Conservation (phyloP, 768 basidiomycete species). For the Pulveroboletus frians region DNA sequence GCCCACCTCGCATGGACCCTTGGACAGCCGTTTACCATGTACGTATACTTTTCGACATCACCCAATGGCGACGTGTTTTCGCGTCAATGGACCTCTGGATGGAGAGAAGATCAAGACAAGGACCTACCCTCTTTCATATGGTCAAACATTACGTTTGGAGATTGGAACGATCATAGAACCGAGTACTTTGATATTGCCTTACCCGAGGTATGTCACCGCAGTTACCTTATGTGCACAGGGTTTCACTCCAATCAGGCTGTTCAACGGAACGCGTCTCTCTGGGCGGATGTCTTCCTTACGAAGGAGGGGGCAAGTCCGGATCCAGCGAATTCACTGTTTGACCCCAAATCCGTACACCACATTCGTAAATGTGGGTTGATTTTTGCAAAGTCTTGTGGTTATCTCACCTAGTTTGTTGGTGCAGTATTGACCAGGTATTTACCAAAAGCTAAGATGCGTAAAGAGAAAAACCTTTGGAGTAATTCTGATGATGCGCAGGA, state of each 20-base stretch:
- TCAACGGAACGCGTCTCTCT: slow-evolving; percentile 72
- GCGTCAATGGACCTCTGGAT: slow-evolving; percentile 45
- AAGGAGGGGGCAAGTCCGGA: slow-evolving; percentile 63
- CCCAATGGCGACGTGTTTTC: slow-evolving; percentile 58
- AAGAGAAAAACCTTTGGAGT: slow-evolving; percentile 74
- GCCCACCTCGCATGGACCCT: slow-evolving; percentile 57
- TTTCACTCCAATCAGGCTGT: slow-evolving; percentile 48
- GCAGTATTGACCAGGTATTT: slow-evolving; percentile 85
- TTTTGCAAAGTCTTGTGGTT: not conserved
- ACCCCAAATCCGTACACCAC: slow-evolving; percentile 58
- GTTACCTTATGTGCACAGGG: not conserved
- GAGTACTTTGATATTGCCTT: slow-evolving; percentile 58
- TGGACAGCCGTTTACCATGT: slow-evolving; percentile 58
- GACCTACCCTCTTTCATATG: slow-evolving; percentile 66
- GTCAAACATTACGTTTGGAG: slow-evolving; percentile 73
- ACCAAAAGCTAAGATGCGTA: slow-evolving; percentile 64
- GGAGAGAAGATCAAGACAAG: slow-evolving; percentile 43
- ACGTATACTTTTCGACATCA: slow-evolving; percentile 69
- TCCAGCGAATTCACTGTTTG: slow-evolving; percentile 50
- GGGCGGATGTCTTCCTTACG: slow-evolving; percentile 77
- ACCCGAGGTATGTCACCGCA: slow-evolving; percentile 49
- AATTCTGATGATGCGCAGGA: slow-evolving; percentile 35
- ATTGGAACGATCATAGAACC: slow-evolving; percentile 60
- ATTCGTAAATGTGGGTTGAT: slow-evolving; percentile 62
- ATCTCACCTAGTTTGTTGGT: slow-evolving; percentile 1